phyloP scores from a whole-genome alignment of 352 stramenopile genomes.

The Aphanomyces cochlioides region DNA sequence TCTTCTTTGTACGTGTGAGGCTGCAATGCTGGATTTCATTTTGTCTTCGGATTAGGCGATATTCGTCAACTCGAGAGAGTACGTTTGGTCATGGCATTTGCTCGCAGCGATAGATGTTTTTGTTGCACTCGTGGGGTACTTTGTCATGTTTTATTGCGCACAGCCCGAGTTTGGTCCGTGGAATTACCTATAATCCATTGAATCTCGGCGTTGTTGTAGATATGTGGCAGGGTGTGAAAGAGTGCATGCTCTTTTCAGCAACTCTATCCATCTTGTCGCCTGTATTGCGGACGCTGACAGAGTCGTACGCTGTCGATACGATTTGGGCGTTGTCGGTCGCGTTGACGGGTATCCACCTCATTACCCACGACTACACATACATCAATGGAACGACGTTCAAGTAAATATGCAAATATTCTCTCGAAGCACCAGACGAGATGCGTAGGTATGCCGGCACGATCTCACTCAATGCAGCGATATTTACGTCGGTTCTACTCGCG shows the following conservation, averaged over 20 bases:
- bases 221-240: constrained; percentile 51
- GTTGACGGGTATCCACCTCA: constrained; percentile 79
- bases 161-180: constrained; percentile 24
- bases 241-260: constrained; percentile 76
- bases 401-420: constrained; percentile 50
- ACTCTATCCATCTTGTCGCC: constrained; percentile 85
- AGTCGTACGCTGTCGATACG: constrained; percentile 89
- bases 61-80: constrained; percentile 66
- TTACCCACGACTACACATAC: constrained; percentile 89
- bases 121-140: constrained; percentile 52
- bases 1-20: constrained; percentile 76
- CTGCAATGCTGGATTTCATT: constrained; percentile 12
- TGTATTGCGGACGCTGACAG: constrained; percentile 87
- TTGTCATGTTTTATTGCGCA: constrained; percentile 42
- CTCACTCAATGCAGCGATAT: constrained; percentile 90
- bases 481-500: constrained; percentile 87
- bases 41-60: constrained; percentile 42
- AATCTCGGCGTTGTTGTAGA: constrained; percentile 32
- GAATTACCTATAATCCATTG: constrained; percentile 22
- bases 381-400: constrained; percentile 54
- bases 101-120: constrained; percentile 58
- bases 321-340: constrained; percentile 82
- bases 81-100: constrained; percentile 48
- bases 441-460: constrained; percentile 82
- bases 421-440: background rate